Percentiles rank a stretch among this genome's conserved stretches.
Evolutionary conservation across 2,329 filamentous ascomycete species (phyloP).

Genomic region (Curvularia lunata): DNA sequence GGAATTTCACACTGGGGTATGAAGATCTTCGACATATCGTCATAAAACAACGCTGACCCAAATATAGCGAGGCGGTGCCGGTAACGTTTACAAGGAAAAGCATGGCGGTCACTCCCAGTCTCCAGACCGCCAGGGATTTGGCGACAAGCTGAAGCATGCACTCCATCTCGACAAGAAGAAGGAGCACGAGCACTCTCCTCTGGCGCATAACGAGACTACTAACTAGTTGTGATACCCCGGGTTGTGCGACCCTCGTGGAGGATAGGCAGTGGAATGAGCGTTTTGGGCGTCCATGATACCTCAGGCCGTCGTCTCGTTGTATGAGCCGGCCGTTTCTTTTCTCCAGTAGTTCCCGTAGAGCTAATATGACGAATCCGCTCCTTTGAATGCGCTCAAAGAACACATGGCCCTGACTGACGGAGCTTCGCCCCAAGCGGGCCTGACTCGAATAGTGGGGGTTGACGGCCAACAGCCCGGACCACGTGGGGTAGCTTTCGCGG

Average conservation of each 20-base stretch:
- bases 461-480: conserved; percentile 12
- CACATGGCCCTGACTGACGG: neutral
- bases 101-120: conserved; percentile 54
- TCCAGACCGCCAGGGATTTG: conserved; percentile 46
- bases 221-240: conserved; percentile 34
- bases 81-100: conserved; percentile 57
- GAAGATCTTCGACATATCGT: conserved; percentile 12
- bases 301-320: conserved; percentile 11
- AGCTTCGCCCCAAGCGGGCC: conserved; percentile 13
- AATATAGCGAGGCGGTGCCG: conserved; percentile 52
- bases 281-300: conserved; percentile 23
- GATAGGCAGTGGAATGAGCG: conserved; percentile 17
- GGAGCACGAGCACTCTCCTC: conserved; percentile 40
- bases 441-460: conserved; percentile 23
- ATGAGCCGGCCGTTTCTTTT: conserved; percentile 13
- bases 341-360: neutral
- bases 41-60: conserved; percentile 17
- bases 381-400: neutral
- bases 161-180: conserved; percentile 48
- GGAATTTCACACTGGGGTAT: conserved; percentile 57
- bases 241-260: conserved; percentile 8
- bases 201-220: conserved; percentile 32
- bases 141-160: conserved; percentile 55
- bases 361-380: conserved; percentile 12
- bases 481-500: conserved; percentile 22